Percentiles rank a stretch among this genome's conserved stretches.
These are phyloP conservation scores for Lactarius akahatsu DNA, from an alignment of 768 basidiomycete species.

Conservation along the genomic window DNA sequence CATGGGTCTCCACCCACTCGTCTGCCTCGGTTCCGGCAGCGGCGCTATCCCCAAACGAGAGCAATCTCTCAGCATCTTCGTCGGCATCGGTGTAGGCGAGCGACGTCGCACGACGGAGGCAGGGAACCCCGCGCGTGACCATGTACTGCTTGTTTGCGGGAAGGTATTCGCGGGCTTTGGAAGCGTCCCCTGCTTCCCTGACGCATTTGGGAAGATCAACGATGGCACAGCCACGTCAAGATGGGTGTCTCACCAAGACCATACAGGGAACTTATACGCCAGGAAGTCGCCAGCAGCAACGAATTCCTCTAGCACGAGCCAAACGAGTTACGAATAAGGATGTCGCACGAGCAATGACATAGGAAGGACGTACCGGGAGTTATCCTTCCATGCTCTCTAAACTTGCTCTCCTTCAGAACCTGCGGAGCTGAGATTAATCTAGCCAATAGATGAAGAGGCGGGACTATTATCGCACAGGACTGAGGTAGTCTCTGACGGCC, in stretches of 20 bases:
- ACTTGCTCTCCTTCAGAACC: conserved; percentile 98
- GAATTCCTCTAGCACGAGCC: conserved; percentile 79
- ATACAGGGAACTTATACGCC: conserved; percentile 97
- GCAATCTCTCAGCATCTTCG: conserved; percentile 91
- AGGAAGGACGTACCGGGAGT: conserved; percentile 68
- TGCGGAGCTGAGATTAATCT: conserved; percentile 40
- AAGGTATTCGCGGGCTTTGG: conserved; percentile 88
- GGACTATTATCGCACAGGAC: conserved; percentile 58
- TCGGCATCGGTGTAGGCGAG: conserved; percentile 94
- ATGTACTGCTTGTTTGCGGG: conserved; percentile 96
- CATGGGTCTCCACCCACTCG: conserved; percentile 99
- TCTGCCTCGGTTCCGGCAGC: conserved; percentile 59
- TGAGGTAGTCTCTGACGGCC: conserved; percentile 92
- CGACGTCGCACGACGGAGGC: conserved; percentile 88
- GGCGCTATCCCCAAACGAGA: conserved; percentile 73
- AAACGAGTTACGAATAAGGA: conserved; percentile 25
- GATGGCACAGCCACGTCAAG: conserved; percentile 13
- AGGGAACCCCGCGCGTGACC: conserved; percentile 93
- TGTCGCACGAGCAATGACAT: conserved; percentile 23
- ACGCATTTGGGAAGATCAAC: conserved; percentile 16
- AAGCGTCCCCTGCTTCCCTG: conserved; percentile 92
- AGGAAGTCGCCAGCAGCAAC: conserved; percentile 98
- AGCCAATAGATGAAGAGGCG: conserved; percentile 34
- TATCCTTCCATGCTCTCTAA: conserved; percentile 97
- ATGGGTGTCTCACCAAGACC: conserved; percentile 74